Evolutionary conservation across 768 basidiomycete genomes (phyloP), one percentile per base, ranked within the genome.

Genomic region (Trametes coccinea): DNA sequence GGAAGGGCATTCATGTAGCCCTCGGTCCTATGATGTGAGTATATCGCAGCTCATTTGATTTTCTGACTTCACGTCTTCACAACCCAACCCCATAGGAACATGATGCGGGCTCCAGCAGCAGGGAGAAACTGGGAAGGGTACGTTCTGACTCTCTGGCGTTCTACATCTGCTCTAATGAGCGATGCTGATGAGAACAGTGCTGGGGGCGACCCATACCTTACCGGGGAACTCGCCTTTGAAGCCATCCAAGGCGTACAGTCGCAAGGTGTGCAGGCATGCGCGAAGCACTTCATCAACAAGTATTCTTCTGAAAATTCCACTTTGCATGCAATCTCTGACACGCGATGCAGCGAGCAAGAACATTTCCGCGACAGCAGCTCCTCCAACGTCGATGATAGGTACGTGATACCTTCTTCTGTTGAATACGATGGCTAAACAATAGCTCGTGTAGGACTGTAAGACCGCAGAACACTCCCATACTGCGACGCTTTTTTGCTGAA

Each of bases 61-160:
- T 76, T 7, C 22, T 40, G 34, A 10, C 5, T 22, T 22, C 22
- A 22, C 22, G 22, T 22, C 22, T 22, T 22, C 22, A 22, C 22
- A 22, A 22, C 22, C 22, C 22, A 14, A 37, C 44, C 2, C 11
- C n/a, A 2, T 34, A 66, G 64, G 62, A 62, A 66, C 44, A 27
- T 63, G 30, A 67, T 67, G 67, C 69, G 69, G 10, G 64, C 62
- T 0, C 79, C 59, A 68, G 78, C 82, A 54, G 91, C 89, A 5
- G 94, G 94, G 11, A 79, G 94, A 17, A 93, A 94, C 73, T 96
- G 92, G 91, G 66, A 61, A 92, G 94, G 92, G 44, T 94, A 89
- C 33, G 64, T 56, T 5, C 27, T 33, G 13, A 30, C 27, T 22
- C 1, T 22, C 22, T 22, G 22, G 22, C 22, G 22, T 22, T 22